Base-by-base conservation (phyloP, 768 basidiomycete species). In the Kwoniella sp. region DNA sequence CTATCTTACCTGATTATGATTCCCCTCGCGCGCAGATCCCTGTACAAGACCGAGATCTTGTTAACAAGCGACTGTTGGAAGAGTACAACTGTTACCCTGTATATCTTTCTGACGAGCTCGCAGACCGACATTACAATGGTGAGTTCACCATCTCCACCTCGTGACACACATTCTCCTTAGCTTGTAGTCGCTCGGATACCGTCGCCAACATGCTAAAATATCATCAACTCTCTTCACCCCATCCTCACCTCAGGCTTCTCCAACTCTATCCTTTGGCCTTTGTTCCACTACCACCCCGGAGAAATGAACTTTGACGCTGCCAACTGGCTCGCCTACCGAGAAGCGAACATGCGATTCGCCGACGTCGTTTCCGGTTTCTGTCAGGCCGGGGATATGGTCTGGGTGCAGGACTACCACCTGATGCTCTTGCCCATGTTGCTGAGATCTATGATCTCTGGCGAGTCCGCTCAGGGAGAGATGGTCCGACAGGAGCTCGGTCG, bases 231-330 rank as follows among this genome's bases (percentile, higher is more conserved):
- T 26, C 58, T 11, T 4, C 55, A 7, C n/a, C 34, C 13, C 26
- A 22, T 29, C 20, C 13, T 31, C 25, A 31, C n/a, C 26, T 17
- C 56, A 77, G 76, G 96, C 61, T 98, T 99, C 86, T 95, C 94
- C 73, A 99, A 99, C 83, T 96, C 94, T 59, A 98, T 99, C 82
- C 87, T 99, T 56, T 99, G 96, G 96, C 96, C 96, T 1, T 85
- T 99, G 53, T 97, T 99, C 86, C 96, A 99, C 81, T 99, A 97
- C 82, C 95, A 98, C 81, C 96, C 96, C 8, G 95, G 95, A 69
- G 96, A 98, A 83, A 98, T 99, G 93, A 95, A 93, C 82, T 99
- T 99, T 77, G 95, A 97, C 81, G 93, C 96, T 83, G 91, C 91
- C 78, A 92, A 98, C 80, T 99, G 96, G 96, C 87, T 89, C 58